Conservation (phyloP, 2,329 filamentous ascomycete genomes). For the Aspergillus ruber region DNA sequence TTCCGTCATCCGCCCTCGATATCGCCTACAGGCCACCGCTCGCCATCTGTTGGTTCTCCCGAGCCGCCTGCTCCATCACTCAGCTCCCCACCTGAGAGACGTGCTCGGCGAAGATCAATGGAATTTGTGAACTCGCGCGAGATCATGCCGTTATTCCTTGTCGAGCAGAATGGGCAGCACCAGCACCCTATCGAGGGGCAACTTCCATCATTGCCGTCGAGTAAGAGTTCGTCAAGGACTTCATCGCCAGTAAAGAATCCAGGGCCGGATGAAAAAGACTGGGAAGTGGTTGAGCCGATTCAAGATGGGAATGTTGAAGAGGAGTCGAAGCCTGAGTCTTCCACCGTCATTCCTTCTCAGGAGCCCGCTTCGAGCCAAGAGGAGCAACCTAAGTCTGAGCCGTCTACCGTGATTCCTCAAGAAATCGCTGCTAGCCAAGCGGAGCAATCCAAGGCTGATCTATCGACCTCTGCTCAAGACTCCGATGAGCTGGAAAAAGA, state of each 20-base stretch:
- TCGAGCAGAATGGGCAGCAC: slow-evolving; percentile 54
- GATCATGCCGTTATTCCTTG: slow-evolving; percentile 74
- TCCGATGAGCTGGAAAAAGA: no score
- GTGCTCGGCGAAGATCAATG: slow-evolving; percentile 44
- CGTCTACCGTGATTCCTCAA: no score
- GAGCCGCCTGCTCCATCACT: slow-evolving; percentile 28
- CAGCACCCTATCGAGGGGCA: slow-evolving; percentile 36
- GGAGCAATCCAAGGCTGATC: no score
- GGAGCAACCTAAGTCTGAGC: no score
- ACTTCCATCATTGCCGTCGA: slow-evolving; percentile 36
- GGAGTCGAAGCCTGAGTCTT: no score
- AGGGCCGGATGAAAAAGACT: no score
- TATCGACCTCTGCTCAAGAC: no score
- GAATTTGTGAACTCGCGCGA: slow-evolving; percentile 55
- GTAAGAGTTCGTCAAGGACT: slow-evolving; percentile 10
- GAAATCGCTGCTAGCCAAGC: no score
- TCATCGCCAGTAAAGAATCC: slow-evolving; percentile 18
- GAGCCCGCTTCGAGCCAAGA: no score
- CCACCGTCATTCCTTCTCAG: no score
- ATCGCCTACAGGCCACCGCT: slow-evolving; percentile 39
- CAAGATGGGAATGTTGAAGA: no score
- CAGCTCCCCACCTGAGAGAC: slow-evolving; percentile 38
- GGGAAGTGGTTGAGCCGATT: no score
- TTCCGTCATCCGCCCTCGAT: slow-evolving; percentile 46
- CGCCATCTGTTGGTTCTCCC: slow-evolving; percentile 35